Evolutionary conservation across 208 protist species (phyloP).

Genomic region (Herpetomonas samuelpessoai): DNA sequence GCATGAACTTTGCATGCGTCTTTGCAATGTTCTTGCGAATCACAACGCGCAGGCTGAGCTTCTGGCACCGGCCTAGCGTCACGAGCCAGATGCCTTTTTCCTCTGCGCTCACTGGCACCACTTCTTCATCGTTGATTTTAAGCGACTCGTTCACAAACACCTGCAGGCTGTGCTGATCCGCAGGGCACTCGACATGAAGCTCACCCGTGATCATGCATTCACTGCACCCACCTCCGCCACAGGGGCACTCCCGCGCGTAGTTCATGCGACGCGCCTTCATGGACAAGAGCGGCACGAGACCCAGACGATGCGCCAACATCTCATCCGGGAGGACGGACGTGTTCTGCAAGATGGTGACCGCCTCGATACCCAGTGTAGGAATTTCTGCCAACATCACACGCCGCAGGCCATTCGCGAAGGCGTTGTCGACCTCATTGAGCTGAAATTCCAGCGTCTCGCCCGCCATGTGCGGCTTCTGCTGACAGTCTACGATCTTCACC

Average conservation of each 20-base stretch:
- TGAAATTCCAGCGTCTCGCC: conserved; percentile 91
- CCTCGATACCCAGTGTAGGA: conserved; percentile 97
- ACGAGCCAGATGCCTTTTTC: conserved; percentile 85
- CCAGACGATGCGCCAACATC: conserved; percentile 98
- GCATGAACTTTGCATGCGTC: conserved; percentile 98
- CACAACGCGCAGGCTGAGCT: conserved; percentile 69
- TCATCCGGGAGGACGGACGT: conserved; percentile 98
- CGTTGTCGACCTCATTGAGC: conserved; percentile 85
- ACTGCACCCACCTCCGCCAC: conserved; percentile 69
- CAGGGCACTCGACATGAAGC: conserved; percentile 76
- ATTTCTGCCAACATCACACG: conserved; percentile 99
- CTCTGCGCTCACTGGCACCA: conserved; percentile 81
- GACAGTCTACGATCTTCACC: conserved; percentile 78
- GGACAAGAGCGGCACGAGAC: conserved; percentile 96
- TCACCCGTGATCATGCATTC: conserved; percentile 88
- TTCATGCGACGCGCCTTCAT: conserved; percentile 83
- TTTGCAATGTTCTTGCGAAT: conserved; percentile 97
- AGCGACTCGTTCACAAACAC: conserved; percentile 81
- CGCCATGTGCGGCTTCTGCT: conserved; percentile 68
- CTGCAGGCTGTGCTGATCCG: conserved; percentile 68
- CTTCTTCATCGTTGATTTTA: conserved; percentile 70
- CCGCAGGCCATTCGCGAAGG: conserved; percentile 96
- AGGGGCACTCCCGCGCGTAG: conserved; percentile 83
- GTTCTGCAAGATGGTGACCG: conserved; percentile 94
- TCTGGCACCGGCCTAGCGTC: conserved; percentile 84